phyloP scores from a whole-genome alignment of 768 basidiomycete genomes.

The Kwoniella mangroviensis region DNA sequence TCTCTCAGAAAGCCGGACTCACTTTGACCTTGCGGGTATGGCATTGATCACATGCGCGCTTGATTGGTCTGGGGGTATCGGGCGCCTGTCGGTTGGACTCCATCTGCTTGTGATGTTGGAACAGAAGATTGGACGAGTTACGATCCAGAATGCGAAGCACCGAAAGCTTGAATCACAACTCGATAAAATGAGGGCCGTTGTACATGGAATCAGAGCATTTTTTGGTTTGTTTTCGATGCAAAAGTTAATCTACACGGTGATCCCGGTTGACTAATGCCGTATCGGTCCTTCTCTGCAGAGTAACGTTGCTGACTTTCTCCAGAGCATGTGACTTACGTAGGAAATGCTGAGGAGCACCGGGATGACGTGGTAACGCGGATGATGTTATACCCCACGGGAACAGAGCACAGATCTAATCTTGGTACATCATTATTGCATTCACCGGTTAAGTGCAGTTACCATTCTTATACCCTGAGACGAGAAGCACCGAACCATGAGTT shows the following conservation, averaged over 20 bases:
- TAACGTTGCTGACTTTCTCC: no score
- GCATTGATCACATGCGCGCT: conserved; percentile 44
- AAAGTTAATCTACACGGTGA: no score
- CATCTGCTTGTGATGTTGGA: background rate
- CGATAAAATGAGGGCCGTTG: background rate
- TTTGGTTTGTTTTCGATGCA: no score
- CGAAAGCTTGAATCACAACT: background rate
- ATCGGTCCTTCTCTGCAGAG: no score
- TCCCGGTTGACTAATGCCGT: no score
- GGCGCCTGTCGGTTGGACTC: background rate
- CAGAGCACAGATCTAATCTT: background rate
- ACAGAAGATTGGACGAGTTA: background rate
- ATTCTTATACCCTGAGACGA: background rate
- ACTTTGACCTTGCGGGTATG: conserved; percentile 44
- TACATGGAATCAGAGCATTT: no score
- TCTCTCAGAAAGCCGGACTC: background rate
- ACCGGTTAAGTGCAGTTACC: background rate
- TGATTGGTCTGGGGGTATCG: conserved; percentile 1
- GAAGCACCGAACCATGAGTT: background rate
- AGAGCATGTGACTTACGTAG: no score
- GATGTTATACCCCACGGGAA: no score
- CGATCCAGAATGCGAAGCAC: background rate
- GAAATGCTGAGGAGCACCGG: no score
- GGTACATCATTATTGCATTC: background rate
- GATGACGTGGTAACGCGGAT: no score